phyloP scores from a whole-genome alignment of 352 stramenopile species.

The Pythium dissotocum region DNA sequence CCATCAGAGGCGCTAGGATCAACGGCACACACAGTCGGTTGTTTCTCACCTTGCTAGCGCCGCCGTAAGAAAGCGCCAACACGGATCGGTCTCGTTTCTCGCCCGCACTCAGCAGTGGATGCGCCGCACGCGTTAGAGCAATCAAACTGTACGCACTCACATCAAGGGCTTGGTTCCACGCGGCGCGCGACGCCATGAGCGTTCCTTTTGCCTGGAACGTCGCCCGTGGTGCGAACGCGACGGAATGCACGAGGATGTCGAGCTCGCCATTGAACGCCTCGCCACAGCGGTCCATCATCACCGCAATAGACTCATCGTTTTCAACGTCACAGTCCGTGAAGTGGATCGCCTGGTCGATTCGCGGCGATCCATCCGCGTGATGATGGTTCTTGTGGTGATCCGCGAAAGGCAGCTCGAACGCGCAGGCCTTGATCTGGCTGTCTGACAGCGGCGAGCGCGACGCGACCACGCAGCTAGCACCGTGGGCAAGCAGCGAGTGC shows the following conservation, averaged over 20 bases:
- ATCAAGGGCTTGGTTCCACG: slow-evolving; percentile 81
- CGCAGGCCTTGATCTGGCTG: slow-evolving; percentile 51
- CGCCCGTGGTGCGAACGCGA: slow-evolving; percentile 84
- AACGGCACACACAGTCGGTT: neutral
- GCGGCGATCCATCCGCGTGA: neutral
- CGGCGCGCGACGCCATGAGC: slow-evolving; percentile 44
- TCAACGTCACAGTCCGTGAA: slow-evolving; percentile 81
- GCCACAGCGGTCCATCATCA: slow-evolving; percentile 46
- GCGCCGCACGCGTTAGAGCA: slow-evolving; percentile 61
- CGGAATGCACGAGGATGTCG: slow-evolving; percentile 89
- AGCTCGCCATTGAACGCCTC: slow-evolving; percentile 58
- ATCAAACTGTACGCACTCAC: slow-evolving; percentile 92
- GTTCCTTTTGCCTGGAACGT: slow-evolving; percentile 65
- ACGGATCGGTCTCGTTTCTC: slow-evolving; percentile 62
- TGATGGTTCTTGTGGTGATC: slow-evolving; percentile 1
- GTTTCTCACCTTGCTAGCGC: slow-evolving; percentile 49
- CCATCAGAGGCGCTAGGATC: neutral
- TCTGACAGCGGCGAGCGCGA: slow-evolving; percentile 54
- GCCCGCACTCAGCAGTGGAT: slow-evolving; percentile 47
- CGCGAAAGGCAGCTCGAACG: slow-evolving; percentile 36
- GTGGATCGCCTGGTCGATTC: slow-evolving; percentile 26
- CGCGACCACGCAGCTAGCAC: slow-evolving; percentile 75
- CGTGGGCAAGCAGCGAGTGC: slow-evolving; percentile 61
- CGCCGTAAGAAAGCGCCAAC: slow-evolving; percentile 87
- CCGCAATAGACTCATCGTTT: slow-evolving; percentile 49